Conservation (phyloP, 2,329 filamentous ascomycete species). For the Calonectria fujianensis region DNA sequence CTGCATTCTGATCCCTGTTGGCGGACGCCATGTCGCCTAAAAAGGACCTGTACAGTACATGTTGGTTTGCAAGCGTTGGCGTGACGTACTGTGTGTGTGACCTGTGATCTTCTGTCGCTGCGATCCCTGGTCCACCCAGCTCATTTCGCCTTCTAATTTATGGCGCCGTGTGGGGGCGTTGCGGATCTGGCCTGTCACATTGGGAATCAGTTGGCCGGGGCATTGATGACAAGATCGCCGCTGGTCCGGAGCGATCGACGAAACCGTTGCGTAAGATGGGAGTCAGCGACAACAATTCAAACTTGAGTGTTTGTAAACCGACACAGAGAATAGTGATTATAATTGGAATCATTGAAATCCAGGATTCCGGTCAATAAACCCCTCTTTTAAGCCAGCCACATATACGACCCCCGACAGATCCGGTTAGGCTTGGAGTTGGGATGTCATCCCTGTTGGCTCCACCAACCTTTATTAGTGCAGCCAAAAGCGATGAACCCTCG, state of each 20-base stretch:
- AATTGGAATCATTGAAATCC: neutral
- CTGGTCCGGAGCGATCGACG: neutral
- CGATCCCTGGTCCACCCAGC: neutral
- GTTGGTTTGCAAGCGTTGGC: too few relatives aligned
- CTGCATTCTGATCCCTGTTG: constrained; percentile 11
- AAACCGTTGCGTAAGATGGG: neutral
- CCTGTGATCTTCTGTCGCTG: constrained; percentile 15
- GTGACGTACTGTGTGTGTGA: constrained; percentile 2
- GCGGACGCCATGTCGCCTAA: constrained; percentile 14
- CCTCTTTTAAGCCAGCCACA: neutral
- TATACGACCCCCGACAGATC: neutral
- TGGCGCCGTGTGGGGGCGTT: constrained; percentile 1
- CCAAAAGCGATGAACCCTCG: constrained; percentile 5
- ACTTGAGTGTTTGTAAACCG: neutral
- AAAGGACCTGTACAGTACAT: constrained; percentile 2
- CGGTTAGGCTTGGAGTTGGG: neutral
- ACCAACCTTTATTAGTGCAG: constrained; percentile 13
- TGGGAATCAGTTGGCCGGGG: neutral
- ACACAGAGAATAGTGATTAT: neutral
- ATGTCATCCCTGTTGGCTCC: constrained; percentile 1
- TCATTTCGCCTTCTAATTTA: constrained; percentile 15
- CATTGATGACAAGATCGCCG: neutral
- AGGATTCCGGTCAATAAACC: neutral
- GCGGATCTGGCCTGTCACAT: constrained; percentile 11
- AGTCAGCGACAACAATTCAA: neutral